phyloP scores from a whole-genome alignment of 23 red algal species.

The Gracilariopsis chorda region DNA sequence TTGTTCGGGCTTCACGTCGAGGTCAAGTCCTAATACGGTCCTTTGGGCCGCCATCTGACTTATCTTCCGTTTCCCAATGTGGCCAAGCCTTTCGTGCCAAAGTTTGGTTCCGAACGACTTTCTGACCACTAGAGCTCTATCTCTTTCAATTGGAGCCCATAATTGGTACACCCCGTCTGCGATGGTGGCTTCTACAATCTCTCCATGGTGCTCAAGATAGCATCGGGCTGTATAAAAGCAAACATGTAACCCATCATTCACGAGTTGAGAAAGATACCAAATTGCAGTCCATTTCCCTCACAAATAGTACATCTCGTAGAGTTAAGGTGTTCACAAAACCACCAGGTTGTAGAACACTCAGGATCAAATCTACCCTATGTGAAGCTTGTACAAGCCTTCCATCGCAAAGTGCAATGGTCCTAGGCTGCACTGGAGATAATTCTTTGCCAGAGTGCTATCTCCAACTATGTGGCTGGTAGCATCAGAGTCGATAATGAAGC shows the following conservation, averaged over 20 bases:
- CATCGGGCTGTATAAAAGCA: no score
- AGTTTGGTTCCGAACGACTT: not conserved
- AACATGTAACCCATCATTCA: not conserved
- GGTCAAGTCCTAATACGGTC: not conserved
- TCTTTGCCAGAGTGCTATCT: no score
- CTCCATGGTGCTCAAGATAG: no score
- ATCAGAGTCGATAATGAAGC: not conserved
- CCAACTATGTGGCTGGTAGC: slow-evolving; percentile 4
- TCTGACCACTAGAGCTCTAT: not conserved
- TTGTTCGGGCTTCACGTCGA: not conserved
- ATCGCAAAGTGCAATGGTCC: no score
- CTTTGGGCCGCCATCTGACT: not conserved
- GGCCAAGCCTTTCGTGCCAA: not conserved
- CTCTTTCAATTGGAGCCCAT: not conserved
- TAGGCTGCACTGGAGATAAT: not conserved
- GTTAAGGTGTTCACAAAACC: not conserved
- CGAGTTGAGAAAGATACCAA: not conserved
- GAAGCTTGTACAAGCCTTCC: no score
- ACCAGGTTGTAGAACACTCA: no score
- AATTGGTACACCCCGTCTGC: no score
- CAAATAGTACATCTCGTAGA: not conserved
- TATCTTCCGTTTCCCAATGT: not conserved
- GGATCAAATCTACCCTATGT: no score
- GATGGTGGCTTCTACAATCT: no score
- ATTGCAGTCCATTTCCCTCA: not conserved